A percentile compares a stretch with the other conserved stretches of the same genome.
These are phyloP conservation scores for Mucor indicus DNA, from an alignment of 371 early-diverging fungal genomes.

Conservation along the genomic window DNA sequence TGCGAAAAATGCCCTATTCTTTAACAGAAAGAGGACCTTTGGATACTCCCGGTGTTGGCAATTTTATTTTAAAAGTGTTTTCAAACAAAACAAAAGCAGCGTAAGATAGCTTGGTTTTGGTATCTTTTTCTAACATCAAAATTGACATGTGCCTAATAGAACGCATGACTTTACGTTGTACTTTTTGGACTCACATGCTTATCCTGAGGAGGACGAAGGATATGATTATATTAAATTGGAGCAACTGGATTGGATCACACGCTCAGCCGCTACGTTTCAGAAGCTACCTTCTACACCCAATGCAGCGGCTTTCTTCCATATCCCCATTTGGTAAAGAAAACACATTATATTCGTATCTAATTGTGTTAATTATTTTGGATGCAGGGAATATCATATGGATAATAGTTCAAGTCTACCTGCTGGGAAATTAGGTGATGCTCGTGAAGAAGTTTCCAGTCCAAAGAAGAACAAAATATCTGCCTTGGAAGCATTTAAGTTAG, in stretches of 20 bases:
- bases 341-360: too few species aligned
- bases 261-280: constrained; percentile 1
- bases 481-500: constrained; percentile 21
- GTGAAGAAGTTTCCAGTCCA: constrained; percentile 38
- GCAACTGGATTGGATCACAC: constrained; percentile 48
- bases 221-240: constrained; percentile 45
- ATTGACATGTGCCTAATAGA: constrained; percentile 16
- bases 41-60: constrained; percentile 46
- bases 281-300: constrained; percentile 24
- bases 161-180: constrained; percentile 42
- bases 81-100: constrained; percentile 14
- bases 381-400: constrained; percentile 24
- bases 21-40: constrained; percentile 43
- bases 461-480: constrained; percentile 21
- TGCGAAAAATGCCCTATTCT: constrained; percentile 44
- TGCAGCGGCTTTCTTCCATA: constrained; percentile 52
- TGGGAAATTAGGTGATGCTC: constrained; percentile 35
- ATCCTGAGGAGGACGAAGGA: constrained; percentile 32
- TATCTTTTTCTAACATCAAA: constrained; percentile 31
- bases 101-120: constrained; percentile 30
- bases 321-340: constrained; percentile 39
- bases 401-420: background rate
- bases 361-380: background rate
- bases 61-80: constrained; percentile 40
- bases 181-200: constrained; percentile 51